A percentile compares a stretch with the other conserved stretches of the same genome.
These are phyloP conservation scores for Monosporascus sp. DNA, from an alignment of 2,329 filamentous ascomycete genomes.

Conservation along the genomic window DNA sequence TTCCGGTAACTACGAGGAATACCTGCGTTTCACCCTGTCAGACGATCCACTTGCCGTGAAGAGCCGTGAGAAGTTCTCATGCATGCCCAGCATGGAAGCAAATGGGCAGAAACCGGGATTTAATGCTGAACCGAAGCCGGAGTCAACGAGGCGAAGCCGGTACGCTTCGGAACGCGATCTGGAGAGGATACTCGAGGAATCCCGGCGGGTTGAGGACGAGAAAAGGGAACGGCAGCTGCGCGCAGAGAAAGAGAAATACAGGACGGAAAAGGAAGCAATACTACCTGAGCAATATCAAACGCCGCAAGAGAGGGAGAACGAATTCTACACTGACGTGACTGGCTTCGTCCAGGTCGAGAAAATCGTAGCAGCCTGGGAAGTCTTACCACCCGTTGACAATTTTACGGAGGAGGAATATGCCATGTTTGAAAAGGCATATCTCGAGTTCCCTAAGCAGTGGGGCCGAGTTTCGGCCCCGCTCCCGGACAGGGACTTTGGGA, in stretches of 20 bases:
- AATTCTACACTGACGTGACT: slow-evolving; percentile 59
- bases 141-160: slow-evolving; percentile 45
- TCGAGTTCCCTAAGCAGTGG: slow-evolving; percentile 78
- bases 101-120: slow-evolving; percentile 32
- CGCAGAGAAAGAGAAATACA: slow-evolving; percentile 62
- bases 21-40: slow-evolving; percentile 51
- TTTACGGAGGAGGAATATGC: slow-evolving; percentile 67
- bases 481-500: slow-evolving; percentile 64
- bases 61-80: slow-evolving; percentile 49
- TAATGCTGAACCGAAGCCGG: slow-evolving; percentile 47
- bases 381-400: slow-evolving; percentile 67
- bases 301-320: slow-evolving; percentile 51
- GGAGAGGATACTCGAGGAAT: slow-evolving; percentile 66
- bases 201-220: slow-evolving; percentile 65
- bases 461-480: slow-evolving; percentile 67
- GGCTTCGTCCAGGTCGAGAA: slow-evolving; percentile 60
- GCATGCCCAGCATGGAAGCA: slow-evolving; percentile 30
- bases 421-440: slow-evolving; percentile 67
- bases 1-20: slow-evolving; percentile 41
- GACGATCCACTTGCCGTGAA: slow-evolving; percentile 49
- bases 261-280: slow-evolving; percentile 67
- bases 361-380: slow-evolving; percentile 65
- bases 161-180: slow-evolving; percentile 70
- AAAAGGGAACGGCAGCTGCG: slow-evolving; percentile 60
- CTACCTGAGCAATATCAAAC: slow-evolving; percentile 67